Percentiles rank a stretch among this genome's conserved stretches.
Evolutionary conservation across 164 flowering plant genomes (phyloP).

Genomic region (Macadamia tetraphylla): DNA sequence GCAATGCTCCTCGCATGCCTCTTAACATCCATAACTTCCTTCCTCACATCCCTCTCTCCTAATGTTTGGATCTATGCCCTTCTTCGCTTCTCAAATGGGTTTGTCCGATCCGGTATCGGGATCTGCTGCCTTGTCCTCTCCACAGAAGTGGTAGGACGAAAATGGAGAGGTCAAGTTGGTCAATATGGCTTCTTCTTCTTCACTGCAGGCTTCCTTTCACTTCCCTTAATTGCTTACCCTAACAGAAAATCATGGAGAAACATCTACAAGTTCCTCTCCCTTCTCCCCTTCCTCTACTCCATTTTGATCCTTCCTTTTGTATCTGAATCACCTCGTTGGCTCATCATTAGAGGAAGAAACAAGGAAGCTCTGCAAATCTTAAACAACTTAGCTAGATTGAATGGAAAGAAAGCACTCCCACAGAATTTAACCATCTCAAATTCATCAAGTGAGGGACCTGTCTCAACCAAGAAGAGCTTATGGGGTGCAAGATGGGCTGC

Average conservation of each 20-base stretch:
- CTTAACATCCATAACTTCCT: slow-evolving; percentile 36
- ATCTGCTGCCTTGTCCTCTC: slow-evolving; percentile 58
- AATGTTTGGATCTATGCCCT: slow-evolving; percentile 48
- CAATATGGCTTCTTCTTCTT: slow-evolving; percentile 64
- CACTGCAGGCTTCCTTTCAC: slow-evolving; percentile 56
- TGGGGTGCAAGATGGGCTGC: slow-evolving; percentile 51
- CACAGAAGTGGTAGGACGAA: slow-evolving; percentile 55
- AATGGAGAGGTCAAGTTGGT: slow-evolving; percentile 68
- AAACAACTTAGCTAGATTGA: slow-evolving; percentile 35
- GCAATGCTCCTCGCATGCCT: slow-evolving; percentile 46
- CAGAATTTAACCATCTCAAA: slow-evolving; percentile 24
- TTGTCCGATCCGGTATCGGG: slow-evolving; percentile 54
- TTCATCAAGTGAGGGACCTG: slow-evolving; percentile 15
- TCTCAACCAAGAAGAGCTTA: slow-evolving; percentile 16
- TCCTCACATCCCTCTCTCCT: slow-evolving; percentile 52
- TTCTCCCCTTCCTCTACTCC: slow-evolving; percentile 42
- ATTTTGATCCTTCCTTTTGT: slow-evolving; percentile 39
- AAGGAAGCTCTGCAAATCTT: slow-evolving; percentile 43
- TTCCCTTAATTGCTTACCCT: slow-evolving; percentile 53
- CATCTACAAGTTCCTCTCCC: slow-evolving; percentile 37
- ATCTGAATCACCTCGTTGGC: slow-evolving; percentile 66
- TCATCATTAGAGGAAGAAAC: slow-evolving; percentile 35
- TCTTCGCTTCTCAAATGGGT: slow-evolving; percentile 52
- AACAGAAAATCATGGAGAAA: slow-evolving; percentile 42
- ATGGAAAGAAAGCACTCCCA: slow-evolving; percentile 40